Conservation (phyloP, 2,329 filamentous ascomycete species). For the Aspergillus pseudoglaucus region DNA sequence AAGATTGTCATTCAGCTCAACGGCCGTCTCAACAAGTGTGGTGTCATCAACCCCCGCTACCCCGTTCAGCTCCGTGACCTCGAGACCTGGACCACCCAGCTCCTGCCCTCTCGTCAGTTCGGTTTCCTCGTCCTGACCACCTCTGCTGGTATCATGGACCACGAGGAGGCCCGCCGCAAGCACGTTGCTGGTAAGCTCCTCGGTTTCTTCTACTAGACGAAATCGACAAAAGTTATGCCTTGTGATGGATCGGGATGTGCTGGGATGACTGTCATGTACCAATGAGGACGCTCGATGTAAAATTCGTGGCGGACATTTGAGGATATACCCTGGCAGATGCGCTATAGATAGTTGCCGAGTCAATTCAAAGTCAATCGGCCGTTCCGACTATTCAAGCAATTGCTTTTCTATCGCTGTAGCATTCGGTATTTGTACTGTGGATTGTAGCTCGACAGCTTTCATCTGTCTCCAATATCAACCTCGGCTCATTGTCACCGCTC, state of each 20-base stretch:
- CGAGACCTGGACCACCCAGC: constrained; percentile 99
- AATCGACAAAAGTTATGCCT: constrained; percentile 17
- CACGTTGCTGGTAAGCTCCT: constrained; percentile 99
- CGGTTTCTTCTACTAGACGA: constrained; percentile 92
- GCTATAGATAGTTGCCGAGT: constrained; percentile 22
- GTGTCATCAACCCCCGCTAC: constrained; percentile 98
- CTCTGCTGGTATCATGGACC: constrained; percentile 99
- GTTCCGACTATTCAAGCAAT: constrained; percentile 1
- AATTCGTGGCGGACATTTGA: constrained; percentile 18
- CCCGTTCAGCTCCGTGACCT: constrained; percentile 96
- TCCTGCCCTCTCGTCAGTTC: constrained; percentile 99
- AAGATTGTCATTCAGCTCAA: constrained; percentile 99
- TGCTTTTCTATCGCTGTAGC: background rate
- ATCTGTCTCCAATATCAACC: constrained; percentile 2
- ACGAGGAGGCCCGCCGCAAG: constrained; percentile 98
- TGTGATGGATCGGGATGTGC: constrained; percentile 17
- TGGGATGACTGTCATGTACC: constrained; percentile 12
- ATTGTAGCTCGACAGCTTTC: background rate
- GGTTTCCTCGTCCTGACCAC: constrained; percentile 99
- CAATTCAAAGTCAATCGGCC: constrained; percentile 7
- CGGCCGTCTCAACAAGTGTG: constrained; percentile 98
- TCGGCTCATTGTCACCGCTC: constrained; percentile 9
- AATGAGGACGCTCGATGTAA: constrained; percentile 16
- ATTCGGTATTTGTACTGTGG: background rate
- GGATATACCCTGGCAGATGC: constrained; percentile 18